Evolutionary conservation across 2,329 filamentous ascomycete genomes (phyloP), one percentile per base, ranked within the genome.

Genomic region (Neoscytalidium dimidiatum): DNA sequence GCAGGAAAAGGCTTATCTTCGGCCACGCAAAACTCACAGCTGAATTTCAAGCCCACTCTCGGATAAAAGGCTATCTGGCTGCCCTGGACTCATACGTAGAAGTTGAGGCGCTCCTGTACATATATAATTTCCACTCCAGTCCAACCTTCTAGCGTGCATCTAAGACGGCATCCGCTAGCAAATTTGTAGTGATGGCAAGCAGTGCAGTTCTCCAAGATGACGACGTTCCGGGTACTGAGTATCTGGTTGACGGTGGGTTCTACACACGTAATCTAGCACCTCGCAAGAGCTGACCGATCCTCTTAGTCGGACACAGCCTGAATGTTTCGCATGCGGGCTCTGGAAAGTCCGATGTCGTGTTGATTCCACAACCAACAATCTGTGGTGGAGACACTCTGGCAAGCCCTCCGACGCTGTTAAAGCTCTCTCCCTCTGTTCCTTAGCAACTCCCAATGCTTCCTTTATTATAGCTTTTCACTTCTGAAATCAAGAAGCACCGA

Each of bases 201-300:
- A 33, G 43, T 28, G 21, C 9, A 23, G 28, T 64, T 7, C 13
- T 41, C 33, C 31, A n/a, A 9, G 29, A 23, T 19, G 63, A 43
- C n/a, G 73, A 74, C 64, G 72, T 75, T 9, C 74, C 74, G 19
- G 74, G 74, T 23, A 76, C 74, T 0, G 71, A 75, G 19, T 75
- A 73, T 64, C 60, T 76, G 60, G 71, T 76, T 21, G 73, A 75
- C 57, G 67, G 74, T 74, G 67, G n/a, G 66, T 8, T 5, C 4
- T 17, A 60, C 33, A 41, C 17, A 8, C 31, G 33, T 46, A 41
- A 19, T 19, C 17, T 2, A n/a, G 23, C n/a, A 17, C 19, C 17
- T 23, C 2, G n/a, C 21, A 4, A 21, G 19, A 21, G 21, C 52
- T 64, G 28, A 64, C 41, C 13, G 33, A 2, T n/a, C 7, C 3